A percentile compares a stretch with the other conserved stretches of the same genome.
These are phyloP conservation scores for Malus hybrid DNA, from an alignment of 331 rosid genomes.

Conservation along the genomic window DNA sequence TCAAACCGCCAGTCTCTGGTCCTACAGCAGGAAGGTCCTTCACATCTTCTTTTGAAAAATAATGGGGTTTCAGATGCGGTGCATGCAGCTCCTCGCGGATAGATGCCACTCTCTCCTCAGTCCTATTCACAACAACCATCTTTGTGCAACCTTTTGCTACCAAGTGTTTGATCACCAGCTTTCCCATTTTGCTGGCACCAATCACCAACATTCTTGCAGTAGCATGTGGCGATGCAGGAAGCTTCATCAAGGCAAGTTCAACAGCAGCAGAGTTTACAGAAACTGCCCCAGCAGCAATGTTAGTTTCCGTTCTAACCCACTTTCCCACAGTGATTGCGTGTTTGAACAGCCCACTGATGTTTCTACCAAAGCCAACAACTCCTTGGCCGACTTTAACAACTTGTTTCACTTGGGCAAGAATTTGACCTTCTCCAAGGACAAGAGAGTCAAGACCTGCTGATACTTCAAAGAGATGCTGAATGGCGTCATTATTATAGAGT, in stretches of 20 bases:
- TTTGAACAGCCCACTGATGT: too few species aligned
- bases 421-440: too few species aligned
- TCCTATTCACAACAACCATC: slow-evolving; percentile 86
- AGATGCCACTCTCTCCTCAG: slow-evolving; percentile 80
- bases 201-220: slow-evolving; percentile 67
- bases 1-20: slow-evolving; percentile 50
- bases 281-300: slow-evolving; percentile 95
- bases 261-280: slow-evolving; percentile 98
- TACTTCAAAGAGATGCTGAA: too few species aligned
- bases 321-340: too few species aligned
- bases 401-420: too few species aligned
- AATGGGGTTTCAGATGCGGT: slow-evolving; percentile 86
- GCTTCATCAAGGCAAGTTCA: slow-evolving; percentile 83
- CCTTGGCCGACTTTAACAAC: too few species aligned
- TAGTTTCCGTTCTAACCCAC: too few species aligned
- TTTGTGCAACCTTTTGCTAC: slow-evolving; percentile 81
- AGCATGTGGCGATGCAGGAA: slow-evolving; percentile 59
- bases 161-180: slow-evolving; percentile 92
- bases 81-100: slow-evolving; percentile 62
- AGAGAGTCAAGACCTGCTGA: too few species aligned
- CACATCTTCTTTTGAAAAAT: slow-evolving; percentile 62
- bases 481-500: too few species aligned
- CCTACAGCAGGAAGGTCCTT: slow-evolving; percentile 61
- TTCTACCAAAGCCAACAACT: too few species aligned
- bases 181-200: slow-evolving; percentile 99